Base-by-base conservation (phyloP, 352 stramenopile species). In the Pythium phragmitis region DNA sequence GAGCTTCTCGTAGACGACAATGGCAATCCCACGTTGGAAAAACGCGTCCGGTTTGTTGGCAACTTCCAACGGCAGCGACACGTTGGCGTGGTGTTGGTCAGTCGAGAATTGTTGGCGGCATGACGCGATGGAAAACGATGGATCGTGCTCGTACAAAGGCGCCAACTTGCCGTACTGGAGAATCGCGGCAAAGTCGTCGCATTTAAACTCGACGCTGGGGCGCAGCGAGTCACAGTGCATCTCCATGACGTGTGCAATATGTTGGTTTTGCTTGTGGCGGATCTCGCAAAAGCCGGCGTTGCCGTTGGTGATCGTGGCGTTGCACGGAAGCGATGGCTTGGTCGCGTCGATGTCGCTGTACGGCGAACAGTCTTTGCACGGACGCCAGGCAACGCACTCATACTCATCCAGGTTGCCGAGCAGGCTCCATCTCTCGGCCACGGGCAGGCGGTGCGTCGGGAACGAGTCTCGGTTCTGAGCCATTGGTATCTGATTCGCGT, bases 381-480 rank as follows among this genome's bases (percentile, higher is more conserved):
- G 72, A 11, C 68, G 66, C 78, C 78, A 89, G 7, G 70, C 75
- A 1, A 87, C 64, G 43, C 80, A 76, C 60, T 77, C 71, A 57
- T 77, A 77, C 19, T 75, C 68, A 33, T 52, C 49, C 14, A 77
- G 57, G n/a, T 77, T 57, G 41, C 56, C 54, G 12, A 76, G 70
- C 12, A 58, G 42, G 19, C 42, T 54, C 52, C 17, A 79, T 46
- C 45, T 41, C n/a, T 62, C 62, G 16, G 26, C 46, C 4, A 68
- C 47, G 37, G 62, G n/a, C 37, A 54, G 28, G 16, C 17, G 45
- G 12, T 37, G 34, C 12, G 17, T 54, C 16, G 33, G 30, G 12
- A 56, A 55, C n/a, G 16, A 14, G 12, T 23, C 8, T 2, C n/a
- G 19, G 0, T 6, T 23, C 11, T 42, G 47, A 54, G 17, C 39